Base-by-base conservation (phyloP, 371 early-diverging fungal species). In the Mucor plumbeus region DNA sequence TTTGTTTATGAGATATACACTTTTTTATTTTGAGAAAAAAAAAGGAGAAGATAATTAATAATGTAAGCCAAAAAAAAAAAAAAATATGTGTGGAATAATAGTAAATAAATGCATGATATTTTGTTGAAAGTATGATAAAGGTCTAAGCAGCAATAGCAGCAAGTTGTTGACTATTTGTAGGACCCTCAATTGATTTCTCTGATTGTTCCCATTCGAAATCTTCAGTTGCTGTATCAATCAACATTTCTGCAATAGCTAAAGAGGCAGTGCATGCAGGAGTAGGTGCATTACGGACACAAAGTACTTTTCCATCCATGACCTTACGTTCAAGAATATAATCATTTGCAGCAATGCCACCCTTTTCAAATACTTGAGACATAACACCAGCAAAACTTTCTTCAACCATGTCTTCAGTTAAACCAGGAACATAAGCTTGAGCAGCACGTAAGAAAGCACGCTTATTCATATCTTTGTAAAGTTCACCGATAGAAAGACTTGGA, bases 201-300 rank as follows among this genome's bases (percentile, higher is more conserved):
- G 57, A 44, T 53, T 50, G 19, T 53, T 71, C 61, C 79, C 80
- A 78, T 35, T 69, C 71, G 63, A 80, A 83, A 39, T 80, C 80
- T 62, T 83, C 74, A 4, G 72, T 74, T 43, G 83, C 83, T 11
- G 64, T 67, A 62, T 80, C 77, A 44, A 62, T 67, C 59, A 83
- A 36, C 76, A 80, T 75, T 64, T 83, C 83, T 44, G 71, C 80
- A 63, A 80, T 83, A 9, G 80, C 80, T 14, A 82, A 65, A 6
- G 83, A 74, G 36, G 75, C 80, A 58, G 80, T 83, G 7, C 79
- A 78, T 50, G 83, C 83, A 59, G 83, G 83, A 36, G 74, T 73
- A 40, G 83, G 83, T 36, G 83, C 83, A 67, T 83, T 83, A 57
- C 83, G 74, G 5, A 83, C 69, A 56, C 80, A 80, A 31, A 83